A percentile compares a stretch with the other conserved stretches of the same genome.
Conservation (phyloP, 2,329 filamentous ascomycete species). For the Aciculosporium take region DNA sequence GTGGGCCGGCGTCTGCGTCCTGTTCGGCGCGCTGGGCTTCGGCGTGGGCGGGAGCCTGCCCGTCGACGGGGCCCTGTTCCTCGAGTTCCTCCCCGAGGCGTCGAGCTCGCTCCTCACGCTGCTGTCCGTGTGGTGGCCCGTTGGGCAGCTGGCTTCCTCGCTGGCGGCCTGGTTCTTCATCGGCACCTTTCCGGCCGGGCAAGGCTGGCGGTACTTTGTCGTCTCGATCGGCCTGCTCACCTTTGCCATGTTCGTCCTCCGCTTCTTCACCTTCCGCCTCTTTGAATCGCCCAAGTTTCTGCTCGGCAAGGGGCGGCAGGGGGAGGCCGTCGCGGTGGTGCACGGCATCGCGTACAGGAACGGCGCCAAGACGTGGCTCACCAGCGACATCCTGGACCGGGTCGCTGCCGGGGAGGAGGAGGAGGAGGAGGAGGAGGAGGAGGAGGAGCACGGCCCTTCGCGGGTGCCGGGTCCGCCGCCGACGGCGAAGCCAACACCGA, state of each 20-base stretch:
- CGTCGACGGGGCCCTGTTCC: conserved; percentile 66
- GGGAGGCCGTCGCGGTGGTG: conserved; percentile 66
- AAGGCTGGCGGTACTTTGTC: conserved; percentile 67
- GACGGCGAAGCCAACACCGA: conserved; percentile 11
- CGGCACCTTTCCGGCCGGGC: conserved; percentile 48
- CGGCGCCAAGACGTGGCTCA: conserved; percentile 57
- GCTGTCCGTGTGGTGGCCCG: conserved; percentile 76
- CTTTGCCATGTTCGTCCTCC: conserved; percentile 61
- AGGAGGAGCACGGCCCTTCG: conserved; percentile 22
- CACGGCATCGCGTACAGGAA: conserved; percentile 67
- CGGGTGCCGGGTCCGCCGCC: conserved; percentile 8
- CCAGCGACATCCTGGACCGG: conserved; percentile 49
- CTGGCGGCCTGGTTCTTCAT: conserved; percentile 65
- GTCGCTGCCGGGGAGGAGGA: conserved; percentile 38
- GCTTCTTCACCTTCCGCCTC: conserved; percentile 68
- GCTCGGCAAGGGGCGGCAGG: conserved; percentile 59
- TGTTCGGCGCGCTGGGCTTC: conserved; percentile 48
- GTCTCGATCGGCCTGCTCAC: conserved; percentile 58
- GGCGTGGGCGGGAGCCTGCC: conserved; percentile 65
- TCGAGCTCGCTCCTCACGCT: conserved; percentile 63
- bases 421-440: too few relatives aligned
- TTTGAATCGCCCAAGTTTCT: conserved; percentile 80
- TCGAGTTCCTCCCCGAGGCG: conserved; percentile 68
- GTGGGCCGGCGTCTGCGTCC: conserved; percentile 49
- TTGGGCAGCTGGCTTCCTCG: conserved; percentile 63